Evolutionary conservation across 2,329 filamentous ascomycete species (phyloP).

Genomic region (Pyrenochaeta sp.): DNA sequence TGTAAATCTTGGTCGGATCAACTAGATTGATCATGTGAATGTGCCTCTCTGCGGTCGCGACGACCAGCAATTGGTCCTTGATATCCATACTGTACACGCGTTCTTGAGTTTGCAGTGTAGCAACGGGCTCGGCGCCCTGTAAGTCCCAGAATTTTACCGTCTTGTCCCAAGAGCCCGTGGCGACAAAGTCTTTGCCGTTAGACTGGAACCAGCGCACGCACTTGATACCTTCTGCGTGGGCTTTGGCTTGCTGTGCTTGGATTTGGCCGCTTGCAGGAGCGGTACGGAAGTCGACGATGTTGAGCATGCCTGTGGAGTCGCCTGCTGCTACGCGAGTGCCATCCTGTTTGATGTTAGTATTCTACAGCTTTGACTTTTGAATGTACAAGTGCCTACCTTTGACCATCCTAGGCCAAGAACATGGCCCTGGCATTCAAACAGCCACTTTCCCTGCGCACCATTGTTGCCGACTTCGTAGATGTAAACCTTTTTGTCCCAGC

Average conservation of each 20-base stretch:
- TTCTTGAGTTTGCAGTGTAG: conserved; percentile 73
- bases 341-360: conserved; percentile 66
- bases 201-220: conserved; percentile 71
- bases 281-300: conserved; percentile 79
- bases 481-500: conserved; percentile 97
- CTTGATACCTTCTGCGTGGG: conserved; percentile 82
- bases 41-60: conserved; percentile 93
- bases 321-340: conserved; percentile 87
- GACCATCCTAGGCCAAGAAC: conserved; percentile 89
- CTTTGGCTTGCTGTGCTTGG: conserved; percentile 66
- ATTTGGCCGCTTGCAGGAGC: conserved; percentile 46
- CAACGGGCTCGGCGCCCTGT: conserved; percentile 69
- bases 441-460: conserved; percentile 82
- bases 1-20: conserved; percentile 90
- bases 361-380: background rate
- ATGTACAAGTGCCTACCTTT: conserved; percentile 67
- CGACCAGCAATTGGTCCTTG: conserved; percentile 84
- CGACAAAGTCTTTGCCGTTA: conserved; percentile 78
- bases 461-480: conserved; percentile 93
- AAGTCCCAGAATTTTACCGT: conserved; percentile 91
- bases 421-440: conserved; percentile 82
- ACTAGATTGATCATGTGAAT: conserved; percentile 95
- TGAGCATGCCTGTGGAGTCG: conserved; percentile 89
- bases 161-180: conserved; percentile 94
- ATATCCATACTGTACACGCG: conserved; percentile 93